Conservation (phyloP, 306 rosid species). For the Adenanthera pavonina region DNA sequence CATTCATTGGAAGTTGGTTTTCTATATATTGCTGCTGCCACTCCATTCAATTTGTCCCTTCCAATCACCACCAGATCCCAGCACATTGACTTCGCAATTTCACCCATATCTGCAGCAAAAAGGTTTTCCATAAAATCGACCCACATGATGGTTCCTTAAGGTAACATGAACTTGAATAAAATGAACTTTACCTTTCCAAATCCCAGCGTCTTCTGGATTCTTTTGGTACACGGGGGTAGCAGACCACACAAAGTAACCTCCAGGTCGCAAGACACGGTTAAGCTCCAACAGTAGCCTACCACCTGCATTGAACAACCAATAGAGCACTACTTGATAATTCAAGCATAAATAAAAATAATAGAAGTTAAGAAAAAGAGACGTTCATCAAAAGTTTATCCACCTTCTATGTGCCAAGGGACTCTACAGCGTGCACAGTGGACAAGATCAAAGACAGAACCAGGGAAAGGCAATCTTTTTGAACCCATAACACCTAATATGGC, state of each 20-base stretch:
- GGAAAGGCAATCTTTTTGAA: constrained; percentile 72
- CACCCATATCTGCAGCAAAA: constrained; percentile 66
- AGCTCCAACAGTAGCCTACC: constrained; percentile 85
- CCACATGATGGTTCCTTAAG: constrained; percentile 7
- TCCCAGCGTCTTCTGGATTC: constrained; percentile 69
- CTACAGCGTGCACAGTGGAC: constrained; percentile 94
- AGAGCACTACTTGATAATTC: constrained; percentile 31
- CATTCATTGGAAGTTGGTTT: constrained; percentile 84
- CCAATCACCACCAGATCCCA: constrained; percentile 74
- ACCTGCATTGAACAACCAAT: constrained; percentile 53
- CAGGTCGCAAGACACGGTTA: constrained; percentile 86
- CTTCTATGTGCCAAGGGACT: constrained; percentile 97
- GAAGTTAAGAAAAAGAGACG: not conserved
- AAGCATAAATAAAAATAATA: constrained; percentile 1
- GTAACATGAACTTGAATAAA: constrained; percentile 18
- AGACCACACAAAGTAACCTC: constrained; percentile 94
- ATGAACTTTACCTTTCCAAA: constrained; percentile 73
- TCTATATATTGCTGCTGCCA: constrained; percentile 80
- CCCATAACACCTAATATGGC: constrained; percentile 89
- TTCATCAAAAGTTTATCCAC: constrained; percentile 39
- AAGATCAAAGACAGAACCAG: constrained; percentile 79
- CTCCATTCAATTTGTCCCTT: constrained; percentile 69
- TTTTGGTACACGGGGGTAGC: constrained; percentile 91
- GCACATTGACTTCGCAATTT: constrained; percentile 77
- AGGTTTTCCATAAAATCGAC: constrained; percentile 25